Percentiles rank a stretch among this genome's conserved stretches.
phyloP scores from a whole-genome alignment of 768 basidiomycete genomes.

The Lactarius sanguifluus region DNA sequence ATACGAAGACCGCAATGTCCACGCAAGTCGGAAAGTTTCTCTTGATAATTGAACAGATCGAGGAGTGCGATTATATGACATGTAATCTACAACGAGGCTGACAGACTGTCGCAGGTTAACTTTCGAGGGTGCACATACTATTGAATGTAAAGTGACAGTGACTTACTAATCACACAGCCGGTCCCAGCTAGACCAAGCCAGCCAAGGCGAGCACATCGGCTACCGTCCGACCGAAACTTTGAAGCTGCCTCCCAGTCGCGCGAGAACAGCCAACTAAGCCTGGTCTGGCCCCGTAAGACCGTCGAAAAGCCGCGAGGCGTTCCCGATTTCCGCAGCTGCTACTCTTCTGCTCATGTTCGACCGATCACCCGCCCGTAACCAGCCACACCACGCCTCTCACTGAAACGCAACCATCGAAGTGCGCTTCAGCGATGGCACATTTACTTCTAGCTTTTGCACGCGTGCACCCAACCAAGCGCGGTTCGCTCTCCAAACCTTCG shows the following conservation, averaged over 20 bases:
- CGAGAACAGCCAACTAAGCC: constrained; percentile 6
- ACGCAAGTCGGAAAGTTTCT: constrained; percentile 15
- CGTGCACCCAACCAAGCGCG: not conserved
- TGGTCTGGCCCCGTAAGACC: not conserved
- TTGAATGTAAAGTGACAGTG: constrained; percentile 14
- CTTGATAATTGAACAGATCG: constrained; percentile 27
- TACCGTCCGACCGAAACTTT: not conserved
- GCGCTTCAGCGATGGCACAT: not conserved
- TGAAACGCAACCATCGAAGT: constrained; percentile 2
- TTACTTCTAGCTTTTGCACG: not conserved
- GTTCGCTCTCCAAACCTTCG: not conserved
- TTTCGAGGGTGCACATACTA: constrained; percentile 21
- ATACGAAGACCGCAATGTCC: constrained; percentile 11
- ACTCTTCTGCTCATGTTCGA: constrained; percentile 27
- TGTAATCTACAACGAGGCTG: constrained; percentile 28
- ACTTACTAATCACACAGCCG: constrained; percentile 14
- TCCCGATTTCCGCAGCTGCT: constrained; percentile 8
- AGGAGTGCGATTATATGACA: constrained; percentile 25
- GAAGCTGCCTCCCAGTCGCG: not conserved
- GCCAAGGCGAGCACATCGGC: not conserved
- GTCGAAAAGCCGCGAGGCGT: constrained; percentile 8
- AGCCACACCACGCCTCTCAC: constrained; percentile 14
- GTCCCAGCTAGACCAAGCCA: not conserved
- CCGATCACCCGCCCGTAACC: constrained; percentile 23
- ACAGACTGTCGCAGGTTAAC: constrained; percentile 19